Percentiles rank a stretch among this genome's conserved stretches.
These are phyloP conservation scores for Mortierella sp. DNA, from an alignment of 371 early-diverging fungal species.

Conservation along the genomic window DNA sequence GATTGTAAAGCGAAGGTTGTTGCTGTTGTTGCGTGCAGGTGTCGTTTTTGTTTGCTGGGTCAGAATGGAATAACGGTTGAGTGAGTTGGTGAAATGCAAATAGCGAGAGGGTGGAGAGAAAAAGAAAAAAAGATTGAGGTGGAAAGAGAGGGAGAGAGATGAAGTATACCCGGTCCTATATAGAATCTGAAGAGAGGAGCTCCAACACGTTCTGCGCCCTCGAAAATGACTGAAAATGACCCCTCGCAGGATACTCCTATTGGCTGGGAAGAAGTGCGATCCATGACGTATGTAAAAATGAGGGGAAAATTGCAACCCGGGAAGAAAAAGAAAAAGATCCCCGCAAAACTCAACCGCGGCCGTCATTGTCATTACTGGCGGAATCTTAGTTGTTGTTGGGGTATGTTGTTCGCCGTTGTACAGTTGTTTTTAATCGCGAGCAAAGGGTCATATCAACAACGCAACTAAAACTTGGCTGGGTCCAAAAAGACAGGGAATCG, in stretches of 20 bases:
- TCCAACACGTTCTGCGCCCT: background rate
- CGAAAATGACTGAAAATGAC: background rate
- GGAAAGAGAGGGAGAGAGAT: background rate
- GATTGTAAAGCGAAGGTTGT: background rate
- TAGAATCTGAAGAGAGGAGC: background rate
- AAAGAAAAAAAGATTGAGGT: background rate
- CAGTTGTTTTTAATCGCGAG: background rate
- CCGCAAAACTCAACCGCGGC: background rate
- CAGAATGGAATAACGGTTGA: background rate
- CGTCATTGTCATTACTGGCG: background rate
- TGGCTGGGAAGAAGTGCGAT: background rate
- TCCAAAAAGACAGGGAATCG: background rate
- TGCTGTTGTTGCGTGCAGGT: background rate
- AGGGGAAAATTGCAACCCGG: background rate
- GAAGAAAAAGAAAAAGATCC: background rate
- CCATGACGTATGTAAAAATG: background rate
- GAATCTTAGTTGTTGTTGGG: no score
- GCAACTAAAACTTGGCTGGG: constrained; percentile 4
- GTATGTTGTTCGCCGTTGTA: background rate
- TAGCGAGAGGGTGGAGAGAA: background rate
- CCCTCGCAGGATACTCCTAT: background rate
- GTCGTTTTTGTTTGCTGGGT: background rate
- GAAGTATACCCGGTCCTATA: background rate
- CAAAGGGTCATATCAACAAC: background rate
- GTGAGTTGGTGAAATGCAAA: constrained; percentile 1